These are phyloP conservation scores for Aspergillus cavernicola DNA, from an alignment of 495 filamentous ascomycete genomes.

Conservation along the genomic window DNA sequence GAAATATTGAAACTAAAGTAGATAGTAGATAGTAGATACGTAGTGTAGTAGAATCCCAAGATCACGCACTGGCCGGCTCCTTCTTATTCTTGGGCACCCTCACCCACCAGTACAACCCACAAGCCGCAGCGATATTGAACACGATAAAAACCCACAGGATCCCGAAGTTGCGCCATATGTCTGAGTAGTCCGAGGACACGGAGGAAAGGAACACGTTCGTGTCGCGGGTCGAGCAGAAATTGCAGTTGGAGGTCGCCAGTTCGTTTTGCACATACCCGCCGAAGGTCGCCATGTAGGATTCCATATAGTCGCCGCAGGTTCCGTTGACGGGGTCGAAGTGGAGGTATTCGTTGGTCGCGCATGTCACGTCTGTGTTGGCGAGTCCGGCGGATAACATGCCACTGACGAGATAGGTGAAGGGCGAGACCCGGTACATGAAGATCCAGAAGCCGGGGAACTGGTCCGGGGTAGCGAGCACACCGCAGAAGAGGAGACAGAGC, in stretches of 20 bases:
- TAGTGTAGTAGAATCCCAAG: too few species aligned
- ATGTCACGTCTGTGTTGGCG: slow-evolving; percentile 48
- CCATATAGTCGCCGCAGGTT: slow-evolving; percentile 54
- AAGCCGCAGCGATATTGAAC: slow-evolving; percentile 62
- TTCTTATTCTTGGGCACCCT: slow-evolving; percentile 57
- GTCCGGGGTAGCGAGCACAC: slow-evolving; percentile 64
- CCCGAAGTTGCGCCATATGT: slow-evolving; percentile 64
- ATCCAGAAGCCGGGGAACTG: slow-evolving; percentile 72
- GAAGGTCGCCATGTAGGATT: slow-evolving; percentile 35
- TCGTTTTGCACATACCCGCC: slow-evolving; percentile 54
- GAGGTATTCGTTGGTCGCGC: slow-evolving; percentile 50
- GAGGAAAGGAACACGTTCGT: slow-evolving; percentile 9
- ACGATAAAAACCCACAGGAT: slow-evolving; percentile 54
- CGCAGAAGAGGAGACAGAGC: slow-evolving; percentile 57
- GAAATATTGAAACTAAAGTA: too few species aligned
- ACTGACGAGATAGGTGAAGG: slow-evolving; percentile 66
- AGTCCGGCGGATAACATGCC: slow-evolving; percentile 55
- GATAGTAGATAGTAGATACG: too few species aligned
- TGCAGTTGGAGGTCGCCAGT: slow-evolving; percentile 45
- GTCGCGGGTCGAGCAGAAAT: slow-evolving; percentile 49
- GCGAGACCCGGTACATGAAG: slow-evolving; percentile 76
- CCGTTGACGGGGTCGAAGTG: slow-evolving; percentile 44
- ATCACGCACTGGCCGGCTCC: too few species aligned
- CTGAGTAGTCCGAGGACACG: slow-evolving; percentile 42
- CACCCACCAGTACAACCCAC: slow-evolving; percentile 66